These are phyloP conservation scores for Fusarium staphyleae DNA, from an alignment of 2,329 filamentous ascomycete species.

Conservation along the genomic window DNA sequence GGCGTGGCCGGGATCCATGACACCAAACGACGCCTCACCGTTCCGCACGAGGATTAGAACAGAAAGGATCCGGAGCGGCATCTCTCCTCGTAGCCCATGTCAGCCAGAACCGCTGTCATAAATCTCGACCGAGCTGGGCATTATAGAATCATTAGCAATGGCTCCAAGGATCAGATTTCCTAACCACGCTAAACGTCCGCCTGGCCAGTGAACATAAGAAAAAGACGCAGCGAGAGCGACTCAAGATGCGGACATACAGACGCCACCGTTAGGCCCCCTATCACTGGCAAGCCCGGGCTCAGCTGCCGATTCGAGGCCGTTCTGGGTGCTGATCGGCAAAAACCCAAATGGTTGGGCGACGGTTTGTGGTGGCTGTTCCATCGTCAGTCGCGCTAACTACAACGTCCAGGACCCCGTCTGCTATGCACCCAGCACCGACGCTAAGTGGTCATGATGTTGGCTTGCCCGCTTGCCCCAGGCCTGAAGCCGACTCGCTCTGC, in stretches of 20 bases:
- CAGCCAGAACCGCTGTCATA: background rate
- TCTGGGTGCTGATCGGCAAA: constrained; percentile 36
- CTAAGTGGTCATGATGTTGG: constrained; percentile 32
- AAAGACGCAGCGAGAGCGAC: constrained; percentile 32
- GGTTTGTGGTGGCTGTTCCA: constrained; percentile 32
- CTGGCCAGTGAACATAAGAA: constrained; percentile 22
- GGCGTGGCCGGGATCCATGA: constrained; percentile 20
- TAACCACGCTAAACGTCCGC: constrained; percentile 18
- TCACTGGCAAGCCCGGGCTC: constrained; percentile 17
- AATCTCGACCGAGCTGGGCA: background rate
- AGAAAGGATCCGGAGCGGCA: background rate
- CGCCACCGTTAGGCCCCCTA: constrained; percentile 31
- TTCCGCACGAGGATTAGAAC: constrained; percentile 3
- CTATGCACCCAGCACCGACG: constrained; percentile 12
- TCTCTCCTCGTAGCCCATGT: background rate
- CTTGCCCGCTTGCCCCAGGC: constrained; percentile 13
- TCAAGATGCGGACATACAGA: constrained; percentile 26
- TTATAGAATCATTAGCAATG: constrained; percentile 6
- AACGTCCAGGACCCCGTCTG: constrained; percentile 22
- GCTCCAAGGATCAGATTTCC: constrained; percentile 12
- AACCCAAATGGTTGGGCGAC: constrained; percentile 30
- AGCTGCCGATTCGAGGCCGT: constrained; percentile 32
- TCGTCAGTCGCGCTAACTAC: constrained; percentile 33
- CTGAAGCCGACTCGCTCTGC: constrained; percentile 27
- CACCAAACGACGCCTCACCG: constrained; percentile 31